Evolutionary conservation across 495 filamentous ascomycete genomes (phyloP).

Genomic region (Neurospora sp.): DNA sequence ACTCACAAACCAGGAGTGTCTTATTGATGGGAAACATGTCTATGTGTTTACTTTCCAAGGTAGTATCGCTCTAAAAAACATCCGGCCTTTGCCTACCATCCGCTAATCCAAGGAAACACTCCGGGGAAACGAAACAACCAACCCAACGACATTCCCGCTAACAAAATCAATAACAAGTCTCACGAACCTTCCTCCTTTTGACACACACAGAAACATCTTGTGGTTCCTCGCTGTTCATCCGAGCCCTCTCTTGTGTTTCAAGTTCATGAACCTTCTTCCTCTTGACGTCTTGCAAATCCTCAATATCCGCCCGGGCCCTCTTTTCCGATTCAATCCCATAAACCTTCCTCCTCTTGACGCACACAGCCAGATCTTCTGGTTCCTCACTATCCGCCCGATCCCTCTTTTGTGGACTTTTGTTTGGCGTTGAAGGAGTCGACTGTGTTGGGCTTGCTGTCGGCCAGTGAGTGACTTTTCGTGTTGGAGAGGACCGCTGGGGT

Average conservation of each 20-base stretch:
- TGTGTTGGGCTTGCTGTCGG: slow-evolving; percentile 61
- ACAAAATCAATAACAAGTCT: neutral
- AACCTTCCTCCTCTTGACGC: neutral
- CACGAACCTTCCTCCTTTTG: neutral
- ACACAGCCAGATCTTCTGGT: neutral
- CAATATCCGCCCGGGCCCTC: neutral
- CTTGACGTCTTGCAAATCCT: neutral
- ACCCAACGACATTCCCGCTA: neutral
- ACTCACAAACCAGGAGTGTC: neutral
- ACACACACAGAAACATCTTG: no score
- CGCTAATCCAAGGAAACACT: neutral
- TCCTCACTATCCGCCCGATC: neutral
- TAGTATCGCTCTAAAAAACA: neutral
- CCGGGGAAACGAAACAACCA: neutral
- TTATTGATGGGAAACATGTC: neutral
- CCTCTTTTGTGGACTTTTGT: slow-evolving; percentile 43
- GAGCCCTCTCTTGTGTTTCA: no score
- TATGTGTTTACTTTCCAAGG: neutral
- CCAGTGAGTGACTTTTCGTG: slow-evolving; percentile 39
- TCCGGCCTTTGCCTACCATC: neutral
- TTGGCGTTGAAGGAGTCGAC: slow-evolving; percentile 65
- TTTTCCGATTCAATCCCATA: neutral
- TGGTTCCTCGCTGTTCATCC: no score
- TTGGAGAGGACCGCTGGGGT: no score
- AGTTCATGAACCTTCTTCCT: neutral